Evolutionary conservation across 2,329 filamentous ascomycete species (phyloP), one percentile per base, ranked within the genome.

Genomic region (Fonsecaea multimorphosa): DNA sequence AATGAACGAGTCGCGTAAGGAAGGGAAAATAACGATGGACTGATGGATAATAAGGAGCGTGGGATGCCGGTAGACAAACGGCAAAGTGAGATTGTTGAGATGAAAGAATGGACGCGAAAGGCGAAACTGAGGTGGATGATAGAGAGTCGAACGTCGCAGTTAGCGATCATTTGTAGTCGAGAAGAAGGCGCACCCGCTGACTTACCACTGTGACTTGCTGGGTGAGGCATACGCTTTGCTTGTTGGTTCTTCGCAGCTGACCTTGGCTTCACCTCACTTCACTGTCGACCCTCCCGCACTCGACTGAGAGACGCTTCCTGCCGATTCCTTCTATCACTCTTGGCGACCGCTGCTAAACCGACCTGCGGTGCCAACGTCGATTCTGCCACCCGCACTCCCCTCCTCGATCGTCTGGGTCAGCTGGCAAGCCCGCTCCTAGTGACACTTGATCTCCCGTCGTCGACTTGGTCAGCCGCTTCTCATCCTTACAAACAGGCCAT

Each of bases 41-140:
- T 34, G 51, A 29, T 53, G 19, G 58, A 60, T 52, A 60, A 60
- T 24, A 61, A 57, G 14, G 58, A 61, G 58, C 27, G 56, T 58
- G 56, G 8, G 56, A 31, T 36, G 31, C 24, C 24, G 56, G 40
- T 14, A 29, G 56, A 27, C 38, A 32, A 44, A 58, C 24, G 56
- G 34, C 51, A 34, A 54, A 58, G 14, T 44, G 38, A 32, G 34
- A 22, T 19, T 19, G 22, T 57, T 4, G 52, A 57, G 19, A 56
- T 44, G 36, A 44, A 63, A 24, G 32, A 56, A 58, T 34, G 29
- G 60, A 63, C 27, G 32, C 32, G 22, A 34, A 34, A 29, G 16
- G 60, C 27, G 27, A 40, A 14, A 29, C 24, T 58, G 58, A 60
- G 40, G 12, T 9, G 31, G 44, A 34, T 19, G 44, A 22, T 52